These are phyloP conservation scores for Monilinia aucupariae DNA, from an alignment of 2,329 filamentous ascomycete species.

Conservation along the genomic window DNA sequence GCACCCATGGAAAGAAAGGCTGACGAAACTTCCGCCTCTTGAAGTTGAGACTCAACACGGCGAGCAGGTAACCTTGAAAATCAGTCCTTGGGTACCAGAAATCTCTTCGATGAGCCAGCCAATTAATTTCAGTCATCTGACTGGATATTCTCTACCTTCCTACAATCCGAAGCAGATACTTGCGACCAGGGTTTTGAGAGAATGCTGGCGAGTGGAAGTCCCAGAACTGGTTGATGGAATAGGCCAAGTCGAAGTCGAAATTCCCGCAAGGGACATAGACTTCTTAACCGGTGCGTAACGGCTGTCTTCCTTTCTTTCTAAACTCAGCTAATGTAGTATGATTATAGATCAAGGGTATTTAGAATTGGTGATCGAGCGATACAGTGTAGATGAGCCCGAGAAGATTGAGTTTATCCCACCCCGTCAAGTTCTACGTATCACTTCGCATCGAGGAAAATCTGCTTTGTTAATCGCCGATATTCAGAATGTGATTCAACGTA, in stretches of 20 bases:
- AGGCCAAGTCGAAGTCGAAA: constrained; percentile 32
- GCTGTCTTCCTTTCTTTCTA: not conserved
- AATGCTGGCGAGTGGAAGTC: constrained; percentile 33
- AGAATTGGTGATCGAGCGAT: constrained; percentile 24
- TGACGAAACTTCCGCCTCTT: not conserved
- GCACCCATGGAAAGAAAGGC: not conserved
- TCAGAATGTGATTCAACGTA: constrained; percentile 22
- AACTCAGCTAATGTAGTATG: constrained; percentile 12
- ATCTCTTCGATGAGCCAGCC: constrained; percentile 23
- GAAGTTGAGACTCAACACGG: not conserved
- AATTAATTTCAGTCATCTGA: constrained; percentile 26
- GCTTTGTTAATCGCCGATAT: constrained; percentile 26
- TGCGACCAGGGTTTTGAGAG: constrained; percentile 27
- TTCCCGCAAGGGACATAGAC: constrained; percentile 27
- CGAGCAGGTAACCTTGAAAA: constrained; percentile 18
- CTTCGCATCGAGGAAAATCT: constrained; percentile 26
- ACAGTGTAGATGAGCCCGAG: constrained; percentile 24
- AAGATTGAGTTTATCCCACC: constrained; percentile 31
- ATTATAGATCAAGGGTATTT: constrained; percentile 25
- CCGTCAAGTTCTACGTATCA: constrained; percentile 30
- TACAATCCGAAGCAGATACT: constrained; percentile 32
- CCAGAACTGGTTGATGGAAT: constrained; percentile 30
- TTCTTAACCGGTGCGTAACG: constrained; percentile 30
- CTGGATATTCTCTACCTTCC: constrained; percentile 30
- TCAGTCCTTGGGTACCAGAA: constrained; percentile 32